These are phyloP conservation scores for Rhododendron ferrugineum DNA, from an alignment of 148 eudicot genomes.

Conservation along the genomic window DNA sequence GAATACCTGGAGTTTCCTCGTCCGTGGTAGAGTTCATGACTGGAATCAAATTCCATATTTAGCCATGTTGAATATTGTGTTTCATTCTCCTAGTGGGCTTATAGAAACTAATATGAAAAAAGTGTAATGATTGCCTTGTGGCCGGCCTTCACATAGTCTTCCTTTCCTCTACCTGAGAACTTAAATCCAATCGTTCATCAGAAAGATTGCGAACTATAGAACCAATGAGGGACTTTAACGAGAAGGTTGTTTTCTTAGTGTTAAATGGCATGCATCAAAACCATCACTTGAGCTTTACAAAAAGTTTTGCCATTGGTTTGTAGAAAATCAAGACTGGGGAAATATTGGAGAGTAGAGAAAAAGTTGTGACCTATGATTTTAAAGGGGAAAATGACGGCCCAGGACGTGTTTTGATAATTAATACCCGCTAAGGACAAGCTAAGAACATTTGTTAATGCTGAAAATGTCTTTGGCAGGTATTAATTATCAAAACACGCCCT, in stretches of 20 bases:
- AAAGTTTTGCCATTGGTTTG: background rate
- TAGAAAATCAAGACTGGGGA: background rate
- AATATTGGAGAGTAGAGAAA: background rate
- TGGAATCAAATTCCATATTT: background rate
- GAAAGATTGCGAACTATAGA: background rate
- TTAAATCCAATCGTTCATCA: background rate
- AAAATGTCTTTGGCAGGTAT: too few species aligned
- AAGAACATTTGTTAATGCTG: too few species aligned
- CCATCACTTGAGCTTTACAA: background rate
- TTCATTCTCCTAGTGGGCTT: background rate
- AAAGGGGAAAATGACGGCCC: too few species aligned
- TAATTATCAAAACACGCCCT: too few species aligned
- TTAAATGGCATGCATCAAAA: background rate
- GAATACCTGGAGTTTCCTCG: background rate
- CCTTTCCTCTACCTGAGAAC: background rate
- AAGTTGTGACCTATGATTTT: background rate
- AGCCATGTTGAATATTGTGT: background rate
- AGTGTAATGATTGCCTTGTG: background rate
- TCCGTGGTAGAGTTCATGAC: background rate
- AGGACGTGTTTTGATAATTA: too few species aligned
- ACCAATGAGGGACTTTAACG: background rate
- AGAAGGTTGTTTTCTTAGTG: background rate
- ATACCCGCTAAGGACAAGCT: too few species aligned
- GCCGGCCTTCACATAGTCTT: background rate
- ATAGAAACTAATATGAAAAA: background rate